Conservation (phyloP, 116 monocot genomes). For the Phalaenopsis hybrid region DNA sequence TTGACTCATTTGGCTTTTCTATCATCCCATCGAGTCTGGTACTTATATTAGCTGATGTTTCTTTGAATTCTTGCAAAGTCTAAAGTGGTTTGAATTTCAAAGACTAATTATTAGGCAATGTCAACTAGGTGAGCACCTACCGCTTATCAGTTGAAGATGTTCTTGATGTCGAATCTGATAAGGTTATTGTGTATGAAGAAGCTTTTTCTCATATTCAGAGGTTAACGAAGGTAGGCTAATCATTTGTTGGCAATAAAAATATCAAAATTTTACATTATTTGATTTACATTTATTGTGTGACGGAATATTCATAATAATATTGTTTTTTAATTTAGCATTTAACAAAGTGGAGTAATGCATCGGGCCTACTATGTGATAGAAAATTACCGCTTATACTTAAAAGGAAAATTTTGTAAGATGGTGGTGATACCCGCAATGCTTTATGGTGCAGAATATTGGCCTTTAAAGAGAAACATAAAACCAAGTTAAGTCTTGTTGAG, state of each 20-base stretch:
- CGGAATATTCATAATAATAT: background rate
- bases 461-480: too few relatives aligned
- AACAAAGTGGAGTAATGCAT: background rate
- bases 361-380: too few relatives aligned
- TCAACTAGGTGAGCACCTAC: slow-evolving; percentile 69
- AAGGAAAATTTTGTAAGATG: too few relatives aligned
- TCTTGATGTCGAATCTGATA: slow-evolving; percentile 67
- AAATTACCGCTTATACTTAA: too few relatives aligned
- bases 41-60: background rate
- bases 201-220: slow-evolving; percentile 75
- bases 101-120: background rate
- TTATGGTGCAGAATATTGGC: too few relatives aligned
- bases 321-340: background rate
- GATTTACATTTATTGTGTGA: background rate
- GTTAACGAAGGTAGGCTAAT: slow-evolving; percentile 64
- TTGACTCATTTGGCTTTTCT: slow-evolving; percentile 85
- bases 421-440: too few relatives aligned
- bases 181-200: slow-evolving; percentile 55
- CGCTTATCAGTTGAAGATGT: slow-evolving; percentile 74
- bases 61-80: background rate
- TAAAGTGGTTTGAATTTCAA: background rate
- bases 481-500: too few relatives aligned
- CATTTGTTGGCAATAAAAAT: background rate
- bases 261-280: background rate
- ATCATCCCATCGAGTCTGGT: slow-evolving; percentile 84